phyloP scores from a whole-genome alignment of 345 rosid species.

The Eucalyptus leucophloia region DNA sequence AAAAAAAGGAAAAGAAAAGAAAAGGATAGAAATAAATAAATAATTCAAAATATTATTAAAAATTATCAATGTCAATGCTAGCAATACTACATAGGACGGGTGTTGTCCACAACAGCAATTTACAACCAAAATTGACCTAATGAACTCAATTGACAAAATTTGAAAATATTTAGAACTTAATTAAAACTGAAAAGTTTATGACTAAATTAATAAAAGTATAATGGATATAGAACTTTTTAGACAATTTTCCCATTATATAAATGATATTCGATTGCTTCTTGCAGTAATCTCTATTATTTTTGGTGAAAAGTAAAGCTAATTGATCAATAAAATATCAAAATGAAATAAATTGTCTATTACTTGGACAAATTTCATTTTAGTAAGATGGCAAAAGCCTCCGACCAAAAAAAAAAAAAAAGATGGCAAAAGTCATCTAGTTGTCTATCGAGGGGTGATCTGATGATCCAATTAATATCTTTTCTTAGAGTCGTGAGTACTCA shows the following conservation, averaged over 20 bases:
- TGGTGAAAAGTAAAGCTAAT: not conserved
- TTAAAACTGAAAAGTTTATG: too few relatives aligned
- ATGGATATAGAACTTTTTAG: too few relatives aligned
- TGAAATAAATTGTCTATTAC: not conserved
- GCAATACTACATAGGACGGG: fast-evolving
- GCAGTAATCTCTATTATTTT: not conserved
- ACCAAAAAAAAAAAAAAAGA: not conserved
- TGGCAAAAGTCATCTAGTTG: not conserved
- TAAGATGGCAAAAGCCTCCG: not conserved
- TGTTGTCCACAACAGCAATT: too few relatives aligned
- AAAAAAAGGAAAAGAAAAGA: too few relatives aligned
- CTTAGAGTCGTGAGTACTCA: not conserved
- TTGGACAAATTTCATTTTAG: not conserved
- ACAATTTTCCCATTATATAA: not conserved
- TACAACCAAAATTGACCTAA: too few relatives aligned
- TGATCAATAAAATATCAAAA: not conserved
- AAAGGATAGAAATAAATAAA: too few relatives aligned
- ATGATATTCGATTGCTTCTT: not conserved
- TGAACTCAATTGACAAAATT: too few relatives aligned
- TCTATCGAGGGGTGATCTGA: not conserved
- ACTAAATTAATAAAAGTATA: too few relatives aligned
- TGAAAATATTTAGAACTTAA: too few relatives aligned
- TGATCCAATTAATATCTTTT: not conserved
- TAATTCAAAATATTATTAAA: too few relatives aligned
- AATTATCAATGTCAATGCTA: fast-evolving